These are phyloP conservation scores for Metschnikowia kofuensis DNA, from an alignment of 805 yeast species.

Conservation along the genomic window DNA sequence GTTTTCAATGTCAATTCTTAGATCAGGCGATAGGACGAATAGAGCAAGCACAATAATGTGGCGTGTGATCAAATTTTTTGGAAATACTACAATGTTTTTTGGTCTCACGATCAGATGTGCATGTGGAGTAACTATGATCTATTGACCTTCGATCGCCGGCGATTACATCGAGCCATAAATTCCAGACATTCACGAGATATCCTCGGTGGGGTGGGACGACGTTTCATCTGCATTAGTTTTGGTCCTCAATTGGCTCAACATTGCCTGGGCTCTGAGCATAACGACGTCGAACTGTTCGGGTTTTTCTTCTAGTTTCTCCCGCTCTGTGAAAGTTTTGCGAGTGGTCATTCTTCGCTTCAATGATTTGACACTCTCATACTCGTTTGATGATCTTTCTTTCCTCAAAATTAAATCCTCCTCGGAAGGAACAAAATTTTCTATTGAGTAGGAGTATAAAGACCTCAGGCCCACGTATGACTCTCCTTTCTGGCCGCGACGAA, in stretches of 20 bases:
- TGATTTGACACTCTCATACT: constrained; percentile 38
- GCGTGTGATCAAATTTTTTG: no score
- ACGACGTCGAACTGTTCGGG: constrained; percentile 16
- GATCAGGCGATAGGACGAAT: no score
- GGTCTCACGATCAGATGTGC: no score
- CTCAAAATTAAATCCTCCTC: constrained; percentile 2
- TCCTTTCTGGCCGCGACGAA: constrained; percentile 5
- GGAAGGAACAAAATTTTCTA: constrained; percentile 2
- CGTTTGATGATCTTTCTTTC: constrained; percentile 7
- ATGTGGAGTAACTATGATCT: no score
- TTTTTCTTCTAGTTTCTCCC: constrained; percentile 6
- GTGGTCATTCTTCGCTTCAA: constrained; percentile 38
- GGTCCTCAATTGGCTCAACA: constrained; percentile 34
- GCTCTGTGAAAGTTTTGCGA: constrained; percentile 27
- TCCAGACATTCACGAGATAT: no score
- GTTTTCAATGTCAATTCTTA: no score
- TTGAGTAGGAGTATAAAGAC: constrained; percentile 4
- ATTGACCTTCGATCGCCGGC: no score
- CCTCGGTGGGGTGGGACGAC: no score
- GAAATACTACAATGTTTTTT: no score
- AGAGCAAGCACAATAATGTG: no score
- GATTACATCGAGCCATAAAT: no score
- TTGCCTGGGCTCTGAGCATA: constrained; percentile 38
- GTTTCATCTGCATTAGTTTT: constrained; percentile 1
- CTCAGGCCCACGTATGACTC: constrained; percentile 3